Percentiles rank a stretch among this genome's conserved stretches.
Evolutionary conservation across 192 early-diverging fungal species (phyloP).

Genomic region (Endogone sp.): DNA sequence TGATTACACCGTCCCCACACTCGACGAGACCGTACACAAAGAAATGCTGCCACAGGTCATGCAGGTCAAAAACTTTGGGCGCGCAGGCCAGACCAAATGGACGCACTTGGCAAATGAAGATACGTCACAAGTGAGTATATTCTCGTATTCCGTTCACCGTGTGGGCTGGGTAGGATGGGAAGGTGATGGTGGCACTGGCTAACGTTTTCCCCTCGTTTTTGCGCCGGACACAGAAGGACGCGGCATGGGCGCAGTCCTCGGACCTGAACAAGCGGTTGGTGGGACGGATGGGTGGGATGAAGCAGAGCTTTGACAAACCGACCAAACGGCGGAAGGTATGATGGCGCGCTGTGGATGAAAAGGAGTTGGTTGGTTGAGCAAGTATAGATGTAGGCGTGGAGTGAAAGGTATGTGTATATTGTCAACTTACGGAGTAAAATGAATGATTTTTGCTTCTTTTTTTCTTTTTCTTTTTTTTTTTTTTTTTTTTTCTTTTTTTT

Average conservation of each 20-base stretch:
- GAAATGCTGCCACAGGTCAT: constrained; percentile 78
- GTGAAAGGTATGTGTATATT: too few relatives aligned
- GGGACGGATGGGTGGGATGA: constrained; percentile 49
- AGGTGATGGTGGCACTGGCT: too few relatives aligned
- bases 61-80: constrained; percentile 91
- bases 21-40: constrained; percentile 58
- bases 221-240: not conserved
- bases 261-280: constrained; percentile 43
- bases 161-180: too few relatives aligned
- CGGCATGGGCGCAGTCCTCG: constrained; percentile 11
- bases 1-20: constrained; percentile 69
- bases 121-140: constrained; percentile 48
- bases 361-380: too few relatives aligned
- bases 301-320: constrained; percentile 47
- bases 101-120: constrained; percentile 84
- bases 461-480: too few relatives aligned
- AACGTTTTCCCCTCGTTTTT: not conserved
- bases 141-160: too few relatives aligned
- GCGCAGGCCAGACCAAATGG: constrained; percentile 82
- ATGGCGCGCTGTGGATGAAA: too few relatives aligned
- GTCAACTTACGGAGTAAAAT: too few relatives aligned
- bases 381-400: too few relatives aligned
- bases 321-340: constrained; percentile 22
- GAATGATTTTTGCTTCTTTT: too few relatives aligned
- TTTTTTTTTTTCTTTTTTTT: too few relatives aligned